Conservation (phyloP, 1,139 yeast genomes). For the Saccharomyces hybrid region DNA sequence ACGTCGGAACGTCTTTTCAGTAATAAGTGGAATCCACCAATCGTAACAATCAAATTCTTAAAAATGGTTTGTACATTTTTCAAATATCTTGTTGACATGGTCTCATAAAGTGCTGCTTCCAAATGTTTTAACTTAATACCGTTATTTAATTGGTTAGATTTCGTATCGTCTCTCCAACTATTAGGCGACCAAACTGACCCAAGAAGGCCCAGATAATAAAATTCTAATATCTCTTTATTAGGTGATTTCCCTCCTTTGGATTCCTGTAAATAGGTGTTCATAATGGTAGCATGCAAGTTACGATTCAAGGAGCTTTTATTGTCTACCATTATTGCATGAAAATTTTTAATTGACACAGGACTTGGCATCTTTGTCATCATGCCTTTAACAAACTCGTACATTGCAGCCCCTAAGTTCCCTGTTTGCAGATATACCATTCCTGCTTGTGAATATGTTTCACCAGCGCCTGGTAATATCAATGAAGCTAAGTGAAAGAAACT, state of each 20-base stretch:
- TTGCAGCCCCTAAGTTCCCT: conserved; percentile 36
- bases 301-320: conserved; percentile 17
- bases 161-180: conserved; percentile 17
- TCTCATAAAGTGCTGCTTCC: conserved; percentile 21
- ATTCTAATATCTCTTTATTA: conserved; percentile 30
- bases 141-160: conserved; percentile 9
- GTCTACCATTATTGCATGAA: conserved; percentile 18
- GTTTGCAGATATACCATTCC: conserved; percentile 47
- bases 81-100: conserved; percentile 22
- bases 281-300: conserved; percentile 12
- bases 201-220: conserved; percentile 26
- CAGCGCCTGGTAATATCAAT: conserved; percentile 52
- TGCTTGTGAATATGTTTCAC: conserved; percentile 55
- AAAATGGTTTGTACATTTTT: conserved; percentile 25
- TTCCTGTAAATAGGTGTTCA: conserved; percentile 14
- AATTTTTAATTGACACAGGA: conserved; percentile 20
- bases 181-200: conserved; percentile 22
- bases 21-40: conserved; percentile 28
- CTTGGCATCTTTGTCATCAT: conserved; percentile 47
- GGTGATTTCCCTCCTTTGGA: conserved; percentile 22
- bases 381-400: conserved; percentile 54
- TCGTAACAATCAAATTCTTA: conserved; percentile 19
- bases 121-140: conserved; percentile 17
- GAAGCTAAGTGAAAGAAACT: conserved; percentile 47
- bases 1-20: conserved; percentile 7